These are phyloP conservation scores for Solanum piurae DNA, from an alignment of 257 asterid species.

Conservation along the genomic window DNA sequence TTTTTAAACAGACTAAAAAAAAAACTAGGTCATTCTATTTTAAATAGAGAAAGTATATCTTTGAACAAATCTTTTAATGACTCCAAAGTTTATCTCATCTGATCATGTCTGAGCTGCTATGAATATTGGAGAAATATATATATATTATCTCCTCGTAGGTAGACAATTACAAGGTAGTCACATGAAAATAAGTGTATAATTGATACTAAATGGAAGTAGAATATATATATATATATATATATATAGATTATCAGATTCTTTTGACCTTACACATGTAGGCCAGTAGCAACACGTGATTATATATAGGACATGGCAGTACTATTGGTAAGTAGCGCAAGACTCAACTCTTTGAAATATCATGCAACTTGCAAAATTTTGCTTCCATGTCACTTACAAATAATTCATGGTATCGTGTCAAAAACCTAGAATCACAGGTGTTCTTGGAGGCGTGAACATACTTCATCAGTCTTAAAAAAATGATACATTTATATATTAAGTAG, in stretches of 20 bases:
- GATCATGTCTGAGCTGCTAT: not conserved
- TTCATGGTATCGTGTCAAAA: not conserved
- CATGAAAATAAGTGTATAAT: not conserved
- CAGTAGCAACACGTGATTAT: not conserved
- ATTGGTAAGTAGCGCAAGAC: not conserved
- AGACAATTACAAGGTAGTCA: not conserved
- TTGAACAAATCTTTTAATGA: not conserved
- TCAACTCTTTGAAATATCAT: not conserved
- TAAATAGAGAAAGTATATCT: too few relatives aligned
- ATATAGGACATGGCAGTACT: not conserved
- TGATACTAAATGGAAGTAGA: not conserved
- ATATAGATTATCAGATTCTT: not conserved
- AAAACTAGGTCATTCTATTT: too few relatives aligned
- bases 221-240: too few relatives aligned
- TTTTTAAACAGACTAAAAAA: too few relatives aligned
- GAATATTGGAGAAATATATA: not conserved
- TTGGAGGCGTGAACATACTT: too few relatives aligned
- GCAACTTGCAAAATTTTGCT: not conserved
- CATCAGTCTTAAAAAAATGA: too few relatives aligned
- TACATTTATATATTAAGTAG: too few relatives aligned
- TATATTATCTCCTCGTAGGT: not conserved
- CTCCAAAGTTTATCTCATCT: not conserved
- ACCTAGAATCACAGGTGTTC: not conserved
- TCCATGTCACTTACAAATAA: not conserved
- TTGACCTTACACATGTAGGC: not conserved